Evolutionary conservation across 2,329 filamentous ascomycete genomes (phyloP).

Genomic region (Cladorrhinum sp.): DNA sequence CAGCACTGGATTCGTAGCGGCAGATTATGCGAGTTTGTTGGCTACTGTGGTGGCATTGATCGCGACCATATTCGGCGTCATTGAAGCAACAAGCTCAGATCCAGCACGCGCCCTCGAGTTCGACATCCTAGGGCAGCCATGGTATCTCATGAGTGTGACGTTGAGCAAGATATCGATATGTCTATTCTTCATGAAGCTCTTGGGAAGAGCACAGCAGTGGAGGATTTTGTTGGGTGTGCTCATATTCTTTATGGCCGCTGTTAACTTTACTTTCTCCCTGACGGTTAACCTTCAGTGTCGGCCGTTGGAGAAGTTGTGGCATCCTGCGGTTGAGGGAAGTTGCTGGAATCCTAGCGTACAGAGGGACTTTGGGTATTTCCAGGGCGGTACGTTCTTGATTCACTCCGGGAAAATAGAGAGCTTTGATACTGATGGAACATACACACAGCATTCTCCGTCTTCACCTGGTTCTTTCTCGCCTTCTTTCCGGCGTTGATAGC

Average conservation of each 20-base stretch:
- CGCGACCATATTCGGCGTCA: conserved; percentile 35
- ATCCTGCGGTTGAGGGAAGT: conserved; percentile 28
- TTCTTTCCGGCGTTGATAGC: conserved; percentile 35
- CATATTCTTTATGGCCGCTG: conserved; percentile 33
- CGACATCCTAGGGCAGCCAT: conserved; percentile 36
- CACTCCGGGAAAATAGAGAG: background rate
- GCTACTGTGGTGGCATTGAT: conserved; percentile 37
- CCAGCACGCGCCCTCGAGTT: conserved; percentile 32
- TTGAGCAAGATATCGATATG: conserved; percentile 39
- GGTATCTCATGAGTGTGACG: conserved; percentile 36
- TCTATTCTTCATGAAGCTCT: conserved; percentile 35
- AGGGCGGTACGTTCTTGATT: conserved; percentile 29
- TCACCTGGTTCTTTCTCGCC: conserved; percentile 37
- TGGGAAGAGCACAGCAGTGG: conserved; percentile 32
- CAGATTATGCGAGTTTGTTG: conserved; percentile 35
- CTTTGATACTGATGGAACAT: too few relatives aligned
- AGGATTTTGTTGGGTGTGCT: conserved; percentile 31
- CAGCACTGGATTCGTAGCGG: conserved; percentile 30
- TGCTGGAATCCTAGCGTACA: conserved; percentile 36
- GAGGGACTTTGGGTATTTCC: conserved; percentile 35
- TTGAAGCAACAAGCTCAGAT: conserved; percentile 32
- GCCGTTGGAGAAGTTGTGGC: conserved; percentile 39
- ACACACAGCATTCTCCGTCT: conserved; percentile 34
- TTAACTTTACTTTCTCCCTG: conserved; percentile 34
- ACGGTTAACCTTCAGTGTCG: conserved; percentile 38